Conservation (phyloP, 208 protist species). For the Acanthamoeba triangularis region DNA sequence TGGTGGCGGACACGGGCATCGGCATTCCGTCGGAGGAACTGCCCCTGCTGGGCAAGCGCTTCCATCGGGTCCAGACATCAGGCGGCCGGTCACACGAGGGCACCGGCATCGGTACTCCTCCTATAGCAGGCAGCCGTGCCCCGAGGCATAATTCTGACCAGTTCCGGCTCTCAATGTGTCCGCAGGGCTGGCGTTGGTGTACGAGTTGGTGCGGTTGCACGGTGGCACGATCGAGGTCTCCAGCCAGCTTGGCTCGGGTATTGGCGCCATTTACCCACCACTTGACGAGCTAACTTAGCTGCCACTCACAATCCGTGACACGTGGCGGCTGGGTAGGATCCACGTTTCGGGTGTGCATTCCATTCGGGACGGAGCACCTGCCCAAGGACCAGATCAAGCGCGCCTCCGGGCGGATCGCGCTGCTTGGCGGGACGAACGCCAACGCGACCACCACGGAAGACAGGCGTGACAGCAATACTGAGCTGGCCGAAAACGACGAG, state of each 20-base stretch:
- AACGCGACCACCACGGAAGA: neutral
- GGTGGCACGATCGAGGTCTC: conserved; percentile 72
- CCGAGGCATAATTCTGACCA: no score
- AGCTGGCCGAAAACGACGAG: neutral
- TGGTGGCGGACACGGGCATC: conserved; percentile 76
- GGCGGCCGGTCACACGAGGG: conserved; percentile 59
- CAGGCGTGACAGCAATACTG: no score
- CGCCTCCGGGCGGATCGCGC: neutral
- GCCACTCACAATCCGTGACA: no score
- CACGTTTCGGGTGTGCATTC: conserved; percentile 52
- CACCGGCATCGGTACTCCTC: conserved; percentile 69
- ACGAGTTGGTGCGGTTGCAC: conserved; percentile 78
- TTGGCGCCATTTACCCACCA: no score
- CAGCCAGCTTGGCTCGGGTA: conserved; percentile 38
- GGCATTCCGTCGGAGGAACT: conserved; percentile 73
- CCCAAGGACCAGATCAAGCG: conserved; percentile 7
- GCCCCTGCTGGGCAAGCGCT: conserved; percentile 55
- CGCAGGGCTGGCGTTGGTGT: conserved; percentile 75
- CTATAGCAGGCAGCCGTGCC: no score
- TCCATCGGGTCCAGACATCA: conserved; percentile 66
- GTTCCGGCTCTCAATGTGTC: no score
- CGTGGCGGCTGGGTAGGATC: no score
- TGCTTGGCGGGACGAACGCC: neutral
- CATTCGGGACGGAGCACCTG: conserved; percentile 43
- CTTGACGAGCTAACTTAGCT: neutral